Base-by-base conservation (phyloP, 129 eudicot species). In the Erigeron canadensis region DNA sequence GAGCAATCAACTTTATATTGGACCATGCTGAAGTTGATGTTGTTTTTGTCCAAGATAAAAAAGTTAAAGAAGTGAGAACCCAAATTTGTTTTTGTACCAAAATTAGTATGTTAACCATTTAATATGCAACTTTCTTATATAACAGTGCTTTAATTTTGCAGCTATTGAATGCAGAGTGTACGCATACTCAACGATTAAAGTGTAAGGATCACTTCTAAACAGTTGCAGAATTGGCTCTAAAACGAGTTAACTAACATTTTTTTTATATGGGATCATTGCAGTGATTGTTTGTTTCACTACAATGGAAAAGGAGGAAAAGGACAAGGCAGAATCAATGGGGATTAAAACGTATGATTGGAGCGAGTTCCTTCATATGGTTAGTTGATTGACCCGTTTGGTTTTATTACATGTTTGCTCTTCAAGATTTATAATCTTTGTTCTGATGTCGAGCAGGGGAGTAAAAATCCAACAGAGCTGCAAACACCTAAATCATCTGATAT, bases 11-110 rank as follows among this genome's bases (percentile, higher is more conserved):
- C 77, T 95, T 73, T 63, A 95, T 95, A 45, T 46, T 95, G 13
- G 91, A 84, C 54, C 99, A 95, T 83, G 96, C 99, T 41, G 99
- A 95, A 89, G 82, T 95, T 60, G 99, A 86, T 75, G 43, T 80
- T 28, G 99, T 88, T 68, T 95, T 95, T 63, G 89, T 83, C 21
- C 97, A 95, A 72, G 88, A 81, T 76, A 86, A 82, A 75, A 95
- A 95, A 86, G 85, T 86, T 37, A 87, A 85, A 84, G 84, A 88
- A 79, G 99, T 95, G 81, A 86, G 99, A 19, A 72, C 40, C 46
- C 2, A 57, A 39, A 34, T 57, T 60, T 4, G 17, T 13, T 58
- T 58, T 51, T 38, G 47, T 57, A 76, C 46, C 56, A 18, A 18
- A 76, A 18, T 13, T 23, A 15, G 75, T 23, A 11, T 18, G 17